Conservation (phyloP, 768 basidiomycete species). For the Agaricus subrufescens region DNA sequence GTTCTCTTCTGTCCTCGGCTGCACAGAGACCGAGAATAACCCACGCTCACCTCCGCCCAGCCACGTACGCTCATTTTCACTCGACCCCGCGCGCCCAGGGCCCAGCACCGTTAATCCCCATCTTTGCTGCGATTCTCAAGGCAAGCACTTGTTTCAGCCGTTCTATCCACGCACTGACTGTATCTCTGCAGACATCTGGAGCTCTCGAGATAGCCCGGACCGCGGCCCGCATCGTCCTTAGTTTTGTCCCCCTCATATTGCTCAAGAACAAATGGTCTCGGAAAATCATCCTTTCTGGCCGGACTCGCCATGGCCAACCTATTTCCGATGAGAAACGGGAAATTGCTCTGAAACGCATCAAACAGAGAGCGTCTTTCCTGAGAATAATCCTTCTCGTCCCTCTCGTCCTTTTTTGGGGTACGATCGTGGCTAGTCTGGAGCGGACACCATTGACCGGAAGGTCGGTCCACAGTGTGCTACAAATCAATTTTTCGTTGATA, state of each 20-base stretch:
- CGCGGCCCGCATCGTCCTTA: slow-evolving; percentile 66
- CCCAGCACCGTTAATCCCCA: slow-evolving; percentile 30
- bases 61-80: slow-evolving; percentile 24
- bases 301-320: slow-evolving; percentile 41
- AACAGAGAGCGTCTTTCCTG: slow-evolving; percentile 43
- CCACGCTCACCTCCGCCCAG: neutral
- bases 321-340: slow-evolving; percentile 51
- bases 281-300: slow-evolving; percentile 45
- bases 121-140: slow-evolving; percentile 63
- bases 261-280: slow-evolving; percentile 51
- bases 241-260: slow-evolving; percentile 67
- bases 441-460: slow-evolving; percentile 82
- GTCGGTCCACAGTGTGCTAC: slow-evolving; percentile 32
- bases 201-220: slow-evolving; percentile 68
- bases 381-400: slow-evolving; percentile 61
- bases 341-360: slow-evolving; percentile 41
- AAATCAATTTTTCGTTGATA: neutral
- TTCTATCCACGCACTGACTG: neutral
- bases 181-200: slow-evolving; percentile 54
- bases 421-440: slow-evolving; percentile 70
- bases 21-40: neutral
- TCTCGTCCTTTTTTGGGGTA: slow-evolving; percentile 56
- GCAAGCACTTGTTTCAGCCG: slow-evolving; percentile 26
- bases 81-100: slow-evolving; percentile 29
- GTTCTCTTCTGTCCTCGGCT: neutral